A percentile compares a stretch with the other conserved stretches of the same genome.
phyloP scores from a whole-genome alignment of 75 land plant species.

The Isoetes taiwanensis region DNA sequence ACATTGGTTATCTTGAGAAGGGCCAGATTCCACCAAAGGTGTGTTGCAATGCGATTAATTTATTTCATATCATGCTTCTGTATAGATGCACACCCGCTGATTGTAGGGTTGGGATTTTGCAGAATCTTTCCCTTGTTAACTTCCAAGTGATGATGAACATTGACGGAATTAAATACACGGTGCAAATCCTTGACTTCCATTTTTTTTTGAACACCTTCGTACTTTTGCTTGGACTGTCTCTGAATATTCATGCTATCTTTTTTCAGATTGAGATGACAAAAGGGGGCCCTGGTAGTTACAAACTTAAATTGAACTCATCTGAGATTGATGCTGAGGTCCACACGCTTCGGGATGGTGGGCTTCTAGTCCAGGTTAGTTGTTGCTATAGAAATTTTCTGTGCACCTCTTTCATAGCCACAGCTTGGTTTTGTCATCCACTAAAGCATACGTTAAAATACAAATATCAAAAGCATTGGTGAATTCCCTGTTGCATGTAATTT shows the following conservation, averaged over 20 bases:
- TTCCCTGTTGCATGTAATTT: too few relatives aligned
- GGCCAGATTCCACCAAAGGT: slow-evolving; percentile 99
- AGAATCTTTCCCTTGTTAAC: slow-evolving; percentile 90
- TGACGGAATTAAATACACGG: slow-evolving; percentile 95
- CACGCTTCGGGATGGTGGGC: slow-evolving; percentile 93
- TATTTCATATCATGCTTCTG: background rate
- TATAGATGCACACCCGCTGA: background rate
- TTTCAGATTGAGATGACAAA: slow-evolving; percentile 73
- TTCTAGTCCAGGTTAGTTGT: slow-evolving; percentile 71
- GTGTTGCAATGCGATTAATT: background rate
- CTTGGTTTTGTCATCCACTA: slow-evolving; percentile 5
- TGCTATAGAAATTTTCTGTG: background rate
- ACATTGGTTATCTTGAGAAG: slow-evolving; percentile 90
- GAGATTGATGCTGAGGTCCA: slow-evolving; percentile 86
- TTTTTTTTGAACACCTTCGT: background rate
- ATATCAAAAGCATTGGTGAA: too few relatives aligned
- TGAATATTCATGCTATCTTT: background rate
- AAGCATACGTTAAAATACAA: background rate
- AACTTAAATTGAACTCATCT: slow-evolving; percentile 62
- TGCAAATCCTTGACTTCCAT: slow-evolving; percentile 16
- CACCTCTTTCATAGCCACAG: background rate
- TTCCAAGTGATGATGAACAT: slow-evolving; percentile 76
- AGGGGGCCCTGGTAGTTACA: slow-evolving; percentile 89
- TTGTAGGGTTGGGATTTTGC: slow-evolving; percentile 16
- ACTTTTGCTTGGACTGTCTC: background rate